phyloP scores from a whole-genome alignment of 108 stramenopile species.

The Skeletonema potamos region DNA sequence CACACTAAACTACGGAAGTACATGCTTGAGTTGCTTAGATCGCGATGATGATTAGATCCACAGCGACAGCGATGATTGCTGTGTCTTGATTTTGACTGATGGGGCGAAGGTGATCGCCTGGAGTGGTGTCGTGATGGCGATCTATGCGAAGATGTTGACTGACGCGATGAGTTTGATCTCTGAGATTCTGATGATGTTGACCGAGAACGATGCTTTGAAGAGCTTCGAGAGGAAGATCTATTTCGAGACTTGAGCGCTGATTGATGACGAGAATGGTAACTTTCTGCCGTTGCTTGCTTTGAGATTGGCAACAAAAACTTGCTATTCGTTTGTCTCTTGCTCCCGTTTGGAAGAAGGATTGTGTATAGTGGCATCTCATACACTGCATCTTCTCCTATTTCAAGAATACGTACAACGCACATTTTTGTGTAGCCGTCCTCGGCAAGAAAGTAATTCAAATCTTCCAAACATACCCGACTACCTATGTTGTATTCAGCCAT shows the following conservation, averaged over 20 bases:
- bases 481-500: background rate
- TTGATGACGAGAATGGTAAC: background rate
- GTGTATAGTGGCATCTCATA: background rate
- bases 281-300: background rate
- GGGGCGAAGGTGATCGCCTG: background rate
- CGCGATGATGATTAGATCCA: background rate
- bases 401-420: background rate
- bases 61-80: background rate
- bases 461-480: background rate
- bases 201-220: background rate
- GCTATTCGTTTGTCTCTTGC: background rate
- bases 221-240: background rate
- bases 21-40: background rate
- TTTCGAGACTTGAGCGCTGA: background rate
- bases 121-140: background rate
- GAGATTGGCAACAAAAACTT: background rate
- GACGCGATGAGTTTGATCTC: background rate
- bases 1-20: too few relatives aligned
- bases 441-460: background rate
- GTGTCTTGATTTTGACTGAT: background rate
- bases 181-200: background rate
- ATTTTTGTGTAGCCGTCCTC: background rate
- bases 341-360: background rate
- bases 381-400: background rate
- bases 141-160: background rate